Percentiles rank a stretch among this genome's conserved stretches.
Evolutionary conservation across 2,329 filamentous ascomycete genomes (phyloP).

Genomic region (Aspergillus eucalypticola): DNA sequence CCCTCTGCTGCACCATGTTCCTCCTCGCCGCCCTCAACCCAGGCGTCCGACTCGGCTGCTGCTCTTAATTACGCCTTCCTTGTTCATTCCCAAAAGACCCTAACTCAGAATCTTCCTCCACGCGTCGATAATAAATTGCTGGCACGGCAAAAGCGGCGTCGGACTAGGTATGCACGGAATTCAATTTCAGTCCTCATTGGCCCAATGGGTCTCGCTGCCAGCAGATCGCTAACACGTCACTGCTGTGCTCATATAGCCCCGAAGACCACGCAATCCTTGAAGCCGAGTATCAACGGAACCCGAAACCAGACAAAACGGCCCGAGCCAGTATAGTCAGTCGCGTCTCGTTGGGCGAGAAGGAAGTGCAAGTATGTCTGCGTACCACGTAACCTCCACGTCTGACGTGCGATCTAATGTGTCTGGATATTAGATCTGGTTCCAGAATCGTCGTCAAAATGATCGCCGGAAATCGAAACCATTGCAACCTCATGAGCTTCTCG

Average conservation of each 20-base stretch:
- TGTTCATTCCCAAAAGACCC: conserved; percentile 60
- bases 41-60: conserved; percentile 34
- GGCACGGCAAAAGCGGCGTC: conserved; percentile 61
- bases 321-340: conserved; percentile 80
- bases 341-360: conserved; percentile 89
- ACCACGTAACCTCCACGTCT: background rate
- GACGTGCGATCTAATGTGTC: background rate
- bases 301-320: conserved; percentile 88
- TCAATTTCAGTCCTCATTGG: conserved; percentile 8
- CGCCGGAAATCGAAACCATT: conserved; percentile 84
- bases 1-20: conserved; percentile 29
- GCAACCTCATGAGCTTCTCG: conserved; percentile 70
- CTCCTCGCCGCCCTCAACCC: conserved; percentile 37
- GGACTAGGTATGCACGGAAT: conserved; percentile 56
- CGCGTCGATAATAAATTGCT: conserved; percentile 61
- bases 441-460: conserved; percentile 91
- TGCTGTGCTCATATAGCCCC: conserved; percentile 55
- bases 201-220: background rate
- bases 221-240: conserved; percentile 11
- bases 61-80: conserved; percentile 55
- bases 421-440: conserved; percentile 83
- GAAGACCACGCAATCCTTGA: conserved; percentile 89
- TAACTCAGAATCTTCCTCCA: conserved; percentile 58
- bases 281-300: conserved; percentile 77
- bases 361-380: conserved; percentile 75